Base-by-base conservation (phyloP, 2,329 filamentous ascomycete species). In the Chalaropsis ovoidea region DNA sequence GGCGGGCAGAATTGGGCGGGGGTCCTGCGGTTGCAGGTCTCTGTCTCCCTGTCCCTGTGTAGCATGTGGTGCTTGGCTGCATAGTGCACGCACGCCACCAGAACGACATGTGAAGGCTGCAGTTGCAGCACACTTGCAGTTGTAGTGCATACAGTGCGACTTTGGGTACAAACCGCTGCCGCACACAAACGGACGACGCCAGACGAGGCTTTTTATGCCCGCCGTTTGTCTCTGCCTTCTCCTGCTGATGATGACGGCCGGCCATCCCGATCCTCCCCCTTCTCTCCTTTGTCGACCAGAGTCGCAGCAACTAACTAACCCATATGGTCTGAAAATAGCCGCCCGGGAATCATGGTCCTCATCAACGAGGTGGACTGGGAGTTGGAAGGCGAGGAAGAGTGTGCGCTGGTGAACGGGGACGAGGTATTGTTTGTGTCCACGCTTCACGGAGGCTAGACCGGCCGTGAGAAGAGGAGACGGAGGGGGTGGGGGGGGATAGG, bases 281-380 rank as follows among this genome's bases (percentile, higher is more conserved):
- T 31, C 15, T 56, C 17, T 39, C 58, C 43, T 49, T 49, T 45
- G 19, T 60, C 31, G 10, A 41, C 2, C 24, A 24, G 35, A 39
- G 15, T 39, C 10, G 2, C 15, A 43, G 17, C 35, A 10, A 62
- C 45, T 58, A 19, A 70, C 73, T 74, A 67, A 71, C 70, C 56
- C 63, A 27, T 68, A 58, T 19, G 8, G 17, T 27, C 71, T 73
- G 63, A 10, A 63, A 54, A 71, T 70, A 97, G 93, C 68, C 91
- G 94, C 64, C 94, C 94, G 4, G 94, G 94, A 2, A 96, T 99
- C 74, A 83, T 99, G 54, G 93, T 96, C 35, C 81, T 99, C 66
- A 95, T 99, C 75, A 99, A 99, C 74, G 94, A 99, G 71, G 90
- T 91, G 31, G 94, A 99, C 75, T 99, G 94, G 94, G 94, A 97